These are phyloP conservation scores for Gentiana straminea DNA, from an alignment of 257 asterid genomes.

Conservation along the genomic window DNA sequence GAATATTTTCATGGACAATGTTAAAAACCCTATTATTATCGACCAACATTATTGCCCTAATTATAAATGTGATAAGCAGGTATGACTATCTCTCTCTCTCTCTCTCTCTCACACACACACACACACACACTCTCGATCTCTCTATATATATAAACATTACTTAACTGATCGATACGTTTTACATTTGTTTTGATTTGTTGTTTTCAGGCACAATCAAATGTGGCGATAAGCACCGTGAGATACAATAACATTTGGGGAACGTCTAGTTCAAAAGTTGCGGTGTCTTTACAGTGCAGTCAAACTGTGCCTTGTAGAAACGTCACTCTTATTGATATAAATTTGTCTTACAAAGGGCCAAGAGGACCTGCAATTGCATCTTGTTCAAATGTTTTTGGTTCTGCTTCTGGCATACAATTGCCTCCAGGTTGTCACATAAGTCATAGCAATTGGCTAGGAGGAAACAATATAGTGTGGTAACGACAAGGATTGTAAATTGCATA, in stretches of 20 bases:
- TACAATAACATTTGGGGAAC: slow-evolving; percentile 49
- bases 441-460: too few relatives aligned
- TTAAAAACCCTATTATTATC: slow-evolving; percentile 47
- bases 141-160: too few relatives aligned
- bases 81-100: too few relatives aligned
- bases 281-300: slow-evolving; percentile 36
- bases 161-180: too few relatives aligned
- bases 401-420: slow-evolving; percentile 40
- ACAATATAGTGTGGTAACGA: too few relatives aligned
- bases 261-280: slow-evolving; percentile 36
- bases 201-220: slow-evolving; percentile 23
- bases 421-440: slow-evolving; percentile 18
- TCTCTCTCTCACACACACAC: too few relatives aligned
- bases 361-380: slow-evolving; percentile 33
- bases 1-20: slow-evolving; percentile 36
- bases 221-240: slow-evolving; percentile 43
- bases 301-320: slow-evolving; percentile 42
- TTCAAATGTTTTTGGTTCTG: slow-evolving; percentile 29
- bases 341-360: slow-evolving; percentile 29
- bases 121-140: too few relatives aligned
- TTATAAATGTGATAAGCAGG: slow-evolving; percentile 25
- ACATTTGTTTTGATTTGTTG: not conserved
- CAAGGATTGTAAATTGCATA: too few relatives aligned
- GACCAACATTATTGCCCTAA: slow-evolving; percentile 58
- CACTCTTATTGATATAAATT: slow-evolving; percentile 31